These are phyloP conservation scores for Rehmannia glutinosa DNA, from an alignment of 257 asterid genomes.

Conservation along the genomic window DNA sequence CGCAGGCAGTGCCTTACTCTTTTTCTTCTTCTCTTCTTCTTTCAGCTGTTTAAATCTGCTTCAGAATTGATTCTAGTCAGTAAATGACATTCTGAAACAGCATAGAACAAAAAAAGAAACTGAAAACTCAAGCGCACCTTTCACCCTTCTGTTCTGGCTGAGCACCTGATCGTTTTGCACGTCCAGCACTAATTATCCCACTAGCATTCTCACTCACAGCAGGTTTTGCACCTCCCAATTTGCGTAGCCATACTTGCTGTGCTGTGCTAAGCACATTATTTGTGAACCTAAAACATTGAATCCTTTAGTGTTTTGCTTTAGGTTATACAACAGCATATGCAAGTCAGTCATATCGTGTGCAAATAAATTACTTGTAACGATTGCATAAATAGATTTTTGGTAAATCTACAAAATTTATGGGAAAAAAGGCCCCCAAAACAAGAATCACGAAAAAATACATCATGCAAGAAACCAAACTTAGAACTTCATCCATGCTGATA, in stretches of 20 bases:
- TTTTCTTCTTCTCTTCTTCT: slow-evolving; percentile 68
- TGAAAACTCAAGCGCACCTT: slow-evolving; percentile 49
- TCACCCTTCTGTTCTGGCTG: slow-evolving; percentile 64
- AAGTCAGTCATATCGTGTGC: not conserved
- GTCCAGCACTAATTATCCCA: slow-evolving; percentile 96
- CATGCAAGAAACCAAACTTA: not conserved
- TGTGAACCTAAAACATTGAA: slow-evolving; percentile 60
- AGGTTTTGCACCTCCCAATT: slow-evolving; percentile 95
- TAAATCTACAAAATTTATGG: not conserved
- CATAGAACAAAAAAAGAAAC: not conserved
- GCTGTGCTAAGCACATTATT: slow-evolving; percentile 96
- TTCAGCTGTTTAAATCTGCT: slow-evolving; percentile 82
- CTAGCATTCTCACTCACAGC: slow-evolving; percentile 76
- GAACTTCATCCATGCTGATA: slow-evolving; percentile 15
- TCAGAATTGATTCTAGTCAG: slow-evolving; percentile 22
- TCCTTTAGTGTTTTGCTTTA: not conserved
- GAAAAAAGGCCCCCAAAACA: not conserved
- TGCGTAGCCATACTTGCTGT: slow-evolving; percentile 96
- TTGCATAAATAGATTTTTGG: not conserved
- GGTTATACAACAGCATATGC: not conserved
- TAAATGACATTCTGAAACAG: slow-evolving; percentile 13
- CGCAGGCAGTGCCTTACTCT: slow-evolving; percentile 44
- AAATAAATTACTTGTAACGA: not conserved
- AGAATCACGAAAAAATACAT: not conserved
- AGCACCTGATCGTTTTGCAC: slow-evolving; percentile 74